Evolutionary conservation across 208 protist genomes (phyloP), one percentile per base, ranked within the genome.

Genomic region (Crithidia acanthocephali): DNA sequence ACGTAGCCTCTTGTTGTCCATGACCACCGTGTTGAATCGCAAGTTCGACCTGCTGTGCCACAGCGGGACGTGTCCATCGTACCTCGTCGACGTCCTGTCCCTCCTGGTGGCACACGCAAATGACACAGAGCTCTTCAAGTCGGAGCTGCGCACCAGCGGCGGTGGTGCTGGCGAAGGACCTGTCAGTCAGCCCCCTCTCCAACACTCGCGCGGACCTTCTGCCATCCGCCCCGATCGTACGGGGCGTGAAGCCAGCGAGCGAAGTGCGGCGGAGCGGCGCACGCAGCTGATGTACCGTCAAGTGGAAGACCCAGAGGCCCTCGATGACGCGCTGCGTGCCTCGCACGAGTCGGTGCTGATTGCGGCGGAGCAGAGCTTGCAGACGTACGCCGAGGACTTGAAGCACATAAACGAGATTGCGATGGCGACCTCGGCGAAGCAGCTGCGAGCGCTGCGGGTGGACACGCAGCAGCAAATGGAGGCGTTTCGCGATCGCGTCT

Each of bases 41-140:
- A 87, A 86, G 63, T 90, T 91, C 40, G 85, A 95, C 51, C 23
- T 89, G 62, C 80, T 95, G 27, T 67, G 71, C 32, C 82, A 81
- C 48, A 91, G 84, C 61, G 83, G 78, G 18, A 84, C 80, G 6
- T 95, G 90, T 62, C 68, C 86, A 8, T 73, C 83, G 0, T 83
- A 89, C 63, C 79, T 95, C n/a, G 30, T 91, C 9, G 86, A 95
- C 45, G 86, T 95, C 2, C 57, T 95, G 10, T 85, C 84, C 0
- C 64, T 92, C 20, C 76, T 95, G 8, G 90, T 95, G 23, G 86
- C 83, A 23, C 90, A 95, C 59, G 85, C 86, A 45, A 92, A 95
- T 40, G 90, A 95, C 40, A 91, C 86, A 7, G 86, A 90, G 60
- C 71, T 90, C 16, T 86, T 91, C 73, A 95, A 92, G 70, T 67